Base-by-base conservation (phyloP, 768 basidiomycete species). In the Psilocybe cubensis region DNA sequence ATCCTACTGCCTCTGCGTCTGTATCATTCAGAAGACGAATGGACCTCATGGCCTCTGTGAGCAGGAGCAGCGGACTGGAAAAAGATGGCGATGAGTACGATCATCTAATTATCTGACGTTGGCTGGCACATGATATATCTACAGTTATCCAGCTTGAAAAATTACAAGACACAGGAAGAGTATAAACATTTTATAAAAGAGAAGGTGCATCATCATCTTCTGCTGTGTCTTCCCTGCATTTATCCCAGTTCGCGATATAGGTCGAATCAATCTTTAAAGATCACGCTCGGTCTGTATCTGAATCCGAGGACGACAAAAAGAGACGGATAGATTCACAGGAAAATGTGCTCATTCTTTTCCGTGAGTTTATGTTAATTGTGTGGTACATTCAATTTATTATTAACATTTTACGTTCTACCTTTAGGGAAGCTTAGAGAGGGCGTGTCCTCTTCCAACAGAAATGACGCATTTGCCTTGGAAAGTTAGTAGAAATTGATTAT, bases 391-490 rank as follows among this genome's bases (percentile, higher is more conserved):
- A 21, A 3, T 12, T 28, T 29, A 41, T 40, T 1, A 3, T 38
- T 38, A 5, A 12, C 35, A 11, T 17, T n/a, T 14, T 38, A 14
- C 7, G 35, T 14, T 38, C 5, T 14, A 48, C 11, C 10, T 54
- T 1, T 55, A 92, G 91, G 90, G 41, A 92, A 92, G 67, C 74
- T 92, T 6, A 79, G 91, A 48, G 91, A 92, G 70, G 91, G 91
- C 0, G 74, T 92, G 3, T 76, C 79, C 6, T 83, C 90, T 0
- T 83, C 86, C 1, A 73, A 74, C 25, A 79, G 91, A 55, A 74
- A 57, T 18, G 91, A 91, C 66, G 56, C 52, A 2, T 91, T 92
- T 64, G 80, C 87, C 1, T 52, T 86, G 11, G 87, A 91, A 83
- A 91, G 90, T 89, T 56, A 38, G 77, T 53, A 46, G n/a, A 21